Evolutionary conservation across 1,284 basidiomycete genomes (phyloP), one percentile per base, ranked within the genome.

Genomic region (Cystobasidiaceae sp.): DNA sequence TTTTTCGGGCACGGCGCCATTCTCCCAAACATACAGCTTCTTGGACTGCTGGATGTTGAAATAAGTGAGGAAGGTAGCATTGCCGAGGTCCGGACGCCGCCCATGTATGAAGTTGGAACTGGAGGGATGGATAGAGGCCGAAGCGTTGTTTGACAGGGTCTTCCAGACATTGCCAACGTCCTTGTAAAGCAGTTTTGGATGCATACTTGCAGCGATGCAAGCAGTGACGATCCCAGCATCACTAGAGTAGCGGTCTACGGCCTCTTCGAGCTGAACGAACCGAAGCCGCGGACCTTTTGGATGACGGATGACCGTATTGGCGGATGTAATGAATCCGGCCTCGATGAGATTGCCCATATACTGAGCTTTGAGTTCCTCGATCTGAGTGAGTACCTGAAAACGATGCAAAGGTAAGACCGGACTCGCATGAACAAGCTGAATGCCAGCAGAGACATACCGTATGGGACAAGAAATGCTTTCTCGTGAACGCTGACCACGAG

Each of bases 301-400:
- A 17, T 19, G 34, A 6, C 60, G 52, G 32, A 6, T 15, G 25
- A 46, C 34, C 1, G 41, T 34, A 39, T 64, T 57, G 2, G 55
- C 50, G 7, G 51, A 32, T 6, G 41, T 39, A n/a, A 97, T 86
- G 75, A 97, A 93, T 0, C 84, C 83, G 1, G 92, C 88, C 75
- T 97, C 94, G 19, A 96, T 83, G 34, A 97, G 79, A 69, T 82
- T 82, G 8, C 77, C 77, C 70, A 97, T 81, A 71, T 96, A 88
- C 76, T 97, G 94, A 74, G 96, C 92, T 5, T 94, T 86, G 30
- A 98, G 82, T 74, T 98, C 96, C 75, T 98, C 96, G 51, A 98
- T 96, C 76, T 97, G 92, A 76, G 92, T 86, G 63, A 99, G 78
- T 73, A 92, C 97, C 85, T 93, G 77, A 15, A 55, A 58, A 21